A percentile compares a stretch with the other conserved stretches of the same genome.
Conservation (phyloP, 2,329 filamentous ascomycete genomes). For the Pseudocercospora macadamiae region DNA sequence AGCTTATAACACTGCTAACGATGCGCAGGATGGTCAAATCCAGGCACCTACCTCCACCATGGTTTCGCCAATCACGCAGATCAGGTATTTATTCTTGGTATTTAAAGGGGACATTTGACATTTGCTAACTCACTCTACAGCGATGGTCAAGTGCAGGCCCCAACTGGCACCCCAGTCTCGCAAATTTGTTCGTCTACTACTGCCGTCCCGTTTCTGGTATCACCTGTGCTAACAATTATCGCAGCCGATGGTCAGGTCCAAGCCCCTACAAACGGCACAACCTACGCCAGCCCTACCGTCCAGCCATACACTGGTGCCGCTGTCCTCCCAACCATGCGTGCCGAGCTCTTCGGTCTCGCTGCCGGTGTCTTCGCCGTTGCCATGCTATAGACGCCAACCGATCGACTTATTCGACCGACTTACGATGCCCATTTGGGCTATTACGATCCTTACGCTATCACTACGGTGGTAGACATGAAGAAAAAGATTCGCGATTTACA, state of each 20-base stretch:
- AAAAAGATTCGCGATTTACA: constrained; percentile 23
- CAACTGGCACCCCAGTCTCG: constrained; percentile 26
- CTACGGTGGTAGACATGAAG: neutral
- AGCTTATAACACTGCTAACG: neutral
- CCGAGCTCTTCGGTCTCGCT: constrained; percentile 35
- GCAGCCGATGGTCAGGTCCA: constrained; percentile 37
- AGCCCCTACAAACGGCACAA: constrained; percentile 24
- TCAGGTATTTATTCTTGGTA: too few relatives aligned
- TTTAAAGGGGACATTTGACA: too few relatives aligned
- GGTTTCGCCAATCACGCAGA: constrained; percentile 28
- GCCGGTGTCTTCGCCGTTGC: constrained; percentile 36
- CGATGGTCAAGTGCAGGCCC: constrained; percentile 50
- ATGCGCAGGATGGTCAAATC: constrained; percentile 2
- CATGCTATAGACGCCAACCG: constrained; percentile 32
- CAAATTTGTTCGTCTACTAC: constrained; percentile 27
- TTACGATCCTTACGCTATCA: constrained; percentile 21
- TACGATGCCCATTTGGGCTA: constrained; percentile 3
- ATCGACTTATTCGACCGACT: too few relatives aligned
- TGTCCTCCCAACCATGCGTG: constrained; percentile 26
- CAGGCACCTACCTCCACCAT: constrained; percentile 17
- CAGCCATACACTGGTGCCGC: constrained; percentile 38
- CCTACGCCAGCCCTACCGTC: constrained; percentile 21
- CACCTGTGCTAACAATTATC: constrained; percentile 21
- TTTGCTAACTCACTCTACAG: constrained; percentile 24
- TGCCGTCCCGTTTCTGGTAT: neutral